phyloP scores from a whole-genome alignment of 805 yeast species.

The Cyberlindnera meyerae region DNA sequence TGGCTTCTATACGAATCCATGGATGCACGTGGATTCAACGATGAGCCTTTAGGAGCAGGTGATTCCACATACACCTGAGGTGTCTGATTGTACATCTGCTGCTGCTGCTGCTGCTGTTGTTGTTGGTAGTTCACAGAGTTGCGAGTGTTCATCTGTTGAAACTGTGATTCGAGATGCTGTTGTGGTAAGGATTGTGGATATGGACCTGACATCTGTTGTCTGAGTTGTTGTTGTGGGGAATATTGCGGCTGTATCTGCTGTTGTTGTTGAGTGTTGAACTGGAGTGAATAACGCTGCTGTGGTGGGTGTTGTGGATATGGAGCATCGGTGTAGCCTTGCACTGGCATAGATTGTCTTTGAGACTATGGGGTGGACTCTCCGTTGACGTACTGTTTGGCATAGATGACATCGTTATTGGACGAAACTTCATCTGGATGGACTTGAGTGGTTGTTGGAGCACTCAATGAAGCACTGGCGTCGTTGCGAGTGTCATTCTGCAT shows the following conservation, averaged over 20 bases:
- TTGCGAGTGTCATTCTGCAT: conserved; percentile 17
- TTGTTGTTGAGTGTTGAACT: conserved; percentile 12
- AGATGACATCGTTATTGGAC: conserved; percentile 21
- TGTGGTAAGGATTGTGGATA: conserved; percentile 7
- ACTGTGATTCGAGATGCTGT: conserved; percentile 9
- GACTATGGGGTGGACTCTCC: conserved; percentile 15
- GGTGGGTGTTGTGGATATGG: conserved; percentile 8
- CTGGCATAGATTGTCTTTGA: conserved; percentile 18
- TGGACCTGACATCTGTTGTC: conserved; percentile 4
- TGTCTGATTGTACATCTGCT: conserved; percentile 1
- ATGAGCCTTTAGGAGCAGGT: conserved; percentile 10
- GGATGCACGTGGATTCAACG: conserved; percentile 5
- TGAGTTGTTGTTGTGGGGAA: conserved; percentile 4
- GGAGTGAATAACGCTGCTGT: conserved; percentile 9
- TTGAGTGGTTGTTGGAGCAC: too few species aligned
- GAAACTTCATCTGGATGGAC: too few species aligned
- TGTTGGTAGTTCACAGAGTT: too few species aligned
- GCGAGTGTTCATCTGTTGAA: conserved; percentile 4
- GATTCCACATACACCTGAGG: conserved; percentile 16
- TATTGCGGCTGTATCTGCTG: conserved; percentile 11
- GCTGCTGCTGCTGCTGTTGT: too few species aligned
- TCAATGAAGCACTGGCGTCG: conserved; percentile 24
- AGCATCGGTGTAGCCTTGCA: conserved; percentile 4
- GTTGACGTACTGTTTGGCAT: conserved; percentile 17
- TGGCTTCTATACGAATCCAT: conserved; percentile 7